A percentile compares a stretch with the other conserved stretches of the same genome.
phyloP scores from a whole-genome alignment of 2,329 filamentous ascomycete genomes.

The Tetracladium maxilliforme region DNA sequence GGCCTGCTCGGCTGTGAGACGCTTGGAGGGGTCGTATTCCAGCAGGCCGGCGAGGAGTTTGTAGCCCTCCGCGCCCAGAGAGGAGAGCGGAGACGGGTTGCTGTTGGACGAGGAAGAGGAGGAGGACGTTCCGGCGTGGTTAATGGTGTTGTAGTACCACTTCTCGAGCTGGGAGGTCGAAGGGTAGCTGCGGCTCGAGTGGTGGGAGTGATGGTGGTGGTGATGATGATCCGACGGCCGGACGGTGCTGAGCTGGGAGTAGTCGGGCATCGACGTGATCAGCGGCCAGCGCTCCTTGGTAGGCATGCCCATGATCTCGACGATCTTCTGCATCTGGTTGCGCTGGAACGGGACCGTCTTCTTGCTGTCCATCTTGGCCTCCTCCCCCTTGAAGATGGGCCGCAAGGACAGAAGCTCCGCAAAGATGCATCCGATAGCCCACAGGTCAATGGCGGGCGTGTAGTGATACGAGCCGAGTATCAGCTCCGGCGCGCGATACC shows the following conservation, averaged over 20 bases:
- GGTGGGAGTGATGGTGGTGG: conserved; percentile 14
- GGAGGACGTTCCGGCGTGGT: conserved; percentile 31
- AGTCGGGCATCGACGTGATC: conserved; percentile 76
- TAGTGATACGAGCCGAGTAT: conserved; percentile 90
- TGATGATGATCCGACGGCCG: conserved; percentile 31
- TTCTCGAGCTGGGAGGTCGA: conserved; percentile 43
- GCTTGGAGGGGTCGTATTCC: conserved; percentile 83
- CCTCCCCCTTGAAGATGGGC: conserved; percentile 96
- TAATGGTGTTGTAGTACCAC: conserved; percentile 63
- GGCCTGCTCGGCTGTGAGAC: conserved; percentile 76
- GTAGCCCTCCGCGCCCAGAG: conserved; percentile 63
- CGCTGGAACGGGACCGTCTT: conserved; percentile 95
- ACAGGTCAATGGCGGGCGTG: conserved; percentile 91
- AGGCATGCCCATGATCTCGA: conserved; percentile 87
- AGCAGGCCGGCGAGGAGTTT: conserved; percentile 69
- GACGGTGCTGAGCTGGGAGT: conserved; percentile 48
- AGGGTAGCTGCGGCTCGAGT: conserved; percentile 11
- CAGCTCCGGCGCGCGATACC: conserved; percentile 93
- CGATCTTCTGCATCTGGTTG: conserved; percentile 98
- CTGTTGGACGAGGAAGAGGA: conserved; percentile 16
- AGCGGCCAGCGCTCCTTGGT: conserved; percentile 82
- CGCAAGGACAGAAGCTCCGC: conserved; percentile 80
- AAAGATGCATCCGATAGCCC: conserved; percentile 97
- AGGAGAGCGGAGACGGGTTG: conserved; percentile 47
- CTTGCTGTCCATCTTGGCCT: conserved; percentile 97